A percentile compares a stretch with the other conserved stretches of the same genome.
Evolutionary conservation across 1,284 basidiomycete species (phyloP).

Genomic region (Tylopilus sp.): DNA sequence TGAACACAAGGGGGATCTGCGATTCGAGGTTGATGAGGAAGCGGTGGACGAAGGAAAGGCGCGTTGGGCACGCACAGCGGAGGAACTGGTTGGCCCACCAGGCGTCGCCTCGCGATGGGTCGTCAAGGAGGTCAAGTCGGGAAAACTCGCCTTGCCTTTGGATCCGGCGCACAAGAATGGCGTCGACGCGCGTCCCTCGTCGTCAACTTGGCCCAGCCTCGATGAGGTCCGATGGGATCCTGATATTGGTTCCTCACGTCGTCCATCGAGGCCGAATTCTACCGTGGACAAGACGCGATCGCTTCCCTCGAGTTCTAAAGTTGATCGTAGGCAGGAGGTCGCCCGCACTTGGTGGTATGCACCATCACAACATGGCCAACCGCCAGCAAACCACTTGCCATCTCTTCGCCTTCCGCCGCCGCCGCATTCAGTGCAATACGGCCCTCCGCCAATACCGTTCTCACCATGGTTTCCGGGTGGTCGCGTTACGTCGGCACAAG

Average conservation of each 20-base stretch:
- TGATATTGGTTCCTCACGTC: conserved; percentile 12
- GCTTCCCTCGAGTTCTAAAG: conserved; percentile 11
- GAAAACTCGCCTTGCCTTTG: neutral
- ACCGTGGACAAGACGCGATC: conserved; percentile 7
- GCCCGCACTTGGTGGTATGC: conserved; percentile 22
- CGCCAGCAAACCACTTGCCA: conserved; percentile 8
- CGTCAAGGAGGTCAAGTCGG: conserved; percentile 7
- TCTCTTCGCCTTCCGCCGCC: conserved; percentile 28
- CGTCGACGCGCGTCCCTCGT: neutral
- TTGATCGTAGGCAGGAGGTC: conserved; percentile 19
- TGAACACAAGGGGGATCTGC: conserved; percentile 2
- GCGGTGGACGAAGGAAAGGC: conserved; percentile 37
- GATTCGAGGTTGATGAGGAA: conserved; percentile 31
- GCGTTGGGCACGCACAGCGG: conserved; percentile 26
- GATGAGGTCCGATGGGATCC: conserved; percentile 26
- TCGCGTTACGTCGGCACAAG: conserved; percentile 21
- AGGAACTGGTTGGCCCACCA: conserved; percentile 38
- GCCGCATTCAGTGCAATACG: conserved; percentile 26
- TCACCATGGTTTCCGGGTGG: conserved; percentile 31
- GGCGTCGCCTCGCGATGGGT: conserved; percentile 22
- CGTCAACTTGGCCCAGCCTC: neutral
- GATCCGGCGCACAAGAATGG: neutral
- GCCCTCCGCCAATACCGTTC: conserved; percentile 20
- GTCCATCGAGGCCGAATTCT: neutral
- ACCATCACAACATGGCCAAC: conserved; percentile 16